phyloP scores from a whole-genome alignment of 1,284 basidiomycete species.

The Ceratorhiza oryzae-sativae region DNA sequence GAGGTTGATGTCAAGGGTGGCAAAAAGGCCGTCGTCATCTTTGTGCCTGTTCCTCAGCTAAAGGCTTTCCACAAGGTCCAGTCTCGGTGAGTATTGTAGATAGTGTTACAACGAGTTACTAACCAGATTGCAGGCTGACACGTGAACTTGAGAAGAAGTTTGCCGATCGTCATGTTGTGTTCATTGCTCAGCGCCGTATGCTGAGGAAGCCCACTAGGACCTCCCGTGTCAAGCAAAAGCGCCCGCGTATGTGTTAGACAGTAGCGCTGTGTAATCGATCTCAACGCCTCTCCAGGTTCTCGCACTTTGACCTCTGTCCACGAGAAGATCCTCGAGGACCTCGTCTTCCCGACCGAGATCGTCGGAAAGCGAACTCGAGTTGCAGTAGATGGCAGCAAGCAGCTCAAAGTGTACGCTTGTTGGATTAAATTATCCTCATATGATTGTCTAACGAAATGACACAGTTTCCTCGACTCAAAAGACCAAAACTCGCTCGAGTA shows the following conservation, averaged over 20 bases:
- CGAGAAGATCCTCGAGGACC: slow-evolving; percentile 98
- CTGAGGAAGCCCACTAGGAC: slow-evolving; percentile 96
- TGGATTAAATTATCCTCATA: not conserved
- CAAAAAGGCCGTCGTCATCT: slow-evolving; percentile 99
- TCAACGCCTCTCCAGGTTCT: slow-evolving; percentile 53
- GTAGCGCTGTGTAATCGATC: not conserved
- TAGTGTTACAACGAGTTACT: not conserved
- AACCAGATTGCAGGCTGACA: slow-evolving; percentile 72
- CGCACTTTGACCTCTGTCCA: slow-evolving; percentile 98
- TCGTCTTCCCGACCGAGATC: slow-evolving; percentile 99
- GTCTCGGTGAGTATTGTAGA: slow-evolving; percentile 74
- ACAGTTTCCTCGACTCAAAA: slow-evolving; percentile 95
- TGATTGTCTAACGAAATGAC: not conserved
- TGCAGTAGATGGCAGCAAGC: slow-evolving; percentile 87
- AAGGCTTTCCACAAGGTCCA: slow-evolving; percentile 99
- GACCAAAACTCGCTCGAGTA: slow-evolving; percentile 99
- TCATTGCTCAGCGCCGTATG: slow-evolving; percentile 98
- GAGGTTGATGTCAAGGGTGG: slow-evolving; percentile 99
- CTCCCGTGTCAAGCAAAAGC: slow-evolving; percentile 93
- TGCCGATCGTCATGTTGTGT: slow-evolving; percentile 98
- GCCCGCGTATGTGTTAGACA: slow-evolving; percentile 66
- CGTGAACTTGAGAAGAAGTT: slow-evolving; percentile 99
- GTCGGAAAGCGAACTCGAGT: slow-evolving; percentile 97
- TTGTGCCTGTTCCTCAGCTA: slow-evolving; percentile 96
- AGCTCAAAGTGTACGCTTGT: slow-evolving; percentile 86